These are phyloP conservation scores for Mangifera indica DNA, from an alignment of 345 rosid genomes.

Conservation along the genomic window DNA sequence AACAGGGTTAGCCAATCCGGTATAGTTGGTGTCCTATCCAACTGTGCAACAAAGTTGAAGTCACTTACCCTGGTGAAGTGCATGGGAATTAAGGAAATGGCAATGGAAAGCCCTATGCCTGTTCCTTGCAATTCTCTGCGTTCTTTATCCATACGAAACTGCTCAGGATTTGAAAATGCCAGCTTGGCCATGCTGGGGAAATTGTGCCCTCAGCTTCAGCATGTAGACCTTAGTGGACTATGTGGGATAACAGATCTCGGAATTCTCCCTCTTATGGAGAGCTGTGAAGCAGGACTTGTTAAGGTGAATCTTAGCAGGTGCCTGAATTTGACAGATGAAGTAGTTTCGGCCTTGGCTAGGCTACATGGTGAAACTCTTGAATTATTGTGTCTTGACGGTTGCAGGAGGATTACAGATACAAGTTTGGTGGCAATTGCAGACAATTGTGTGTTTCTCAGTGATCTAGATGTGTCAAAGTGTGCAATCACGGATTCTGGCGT, in stretches of 20 bases:
- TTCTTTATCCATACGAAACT: constrained; percentile 53
- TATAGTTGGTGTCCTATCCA: constrained; percentile 44
- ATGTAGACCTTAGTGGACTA: constrained; percentile 55
- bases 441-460: constrained; percentile 50
- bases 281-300: constrained; percentile 52
- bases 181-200: constrained; percentile 55
- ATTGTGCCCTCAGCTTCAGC: constrained; percentile 67
- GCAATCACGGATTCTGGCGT: constrained; percentile 54
- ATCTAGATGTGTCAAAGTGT: constrained; percentile 64
- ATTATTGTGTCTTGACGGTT: constrained; percentile 58
- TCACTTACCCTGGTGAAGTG: constrained; percentile 56
- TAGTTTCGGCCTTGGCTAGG: constrained; percentile 40
- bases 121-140: constrained; percentile 49
- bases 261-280: constrained; percentile 50
- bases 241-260: constrained; percentile 61
- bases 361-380: constrained; percentile 64
- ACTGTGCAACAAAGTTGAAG: constrained; percentile 50
- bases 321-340: constrained; percentile 55
- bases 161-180: constrained; percentile 65
- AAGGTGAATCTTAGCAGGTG: constrained; percentile 62
- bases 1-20: constrained; percentile 53
- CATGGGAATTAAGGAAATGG: constrained; percentile 59
- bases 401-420: constrained; percentile 64
- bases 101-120: constrained; percentile 19
- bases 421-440: constrained; percentile 58